A percentile compares a stretch with the other conserved stretches of the same genome.
Evolutionary conservation across 371 early-diverging fungal genomes (phyloP).

Genomic region (Batkoa obscura): DNA sequence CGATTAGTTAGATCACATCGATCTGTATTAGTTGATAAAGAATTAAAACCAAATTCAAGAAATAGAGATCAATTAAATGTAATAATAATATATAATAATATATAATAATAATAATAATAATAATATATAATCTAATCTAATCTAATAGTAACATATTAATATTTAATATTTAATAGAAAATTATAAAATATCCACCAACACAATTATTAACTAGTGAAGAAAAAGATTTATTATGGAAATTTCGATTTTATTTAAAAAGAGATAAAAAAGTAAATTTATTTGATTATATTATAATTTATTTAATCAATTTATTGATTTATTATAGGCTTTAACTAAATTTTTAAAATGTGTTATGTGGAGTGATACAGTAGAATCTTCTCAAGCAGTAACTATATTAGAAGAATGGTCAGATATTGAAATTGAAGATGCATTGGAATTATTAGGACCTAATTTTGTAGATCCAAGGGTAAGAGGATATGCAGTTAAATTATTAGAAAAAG

Average conservation of each 20-base stretch:
- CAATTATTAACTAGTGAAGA: conserved; percentile 59
- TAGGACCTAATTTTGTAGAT: conserved; percentile 74
- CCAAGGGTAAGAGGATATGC: conserved; percentile 68
- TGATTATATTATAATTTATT: background rate
- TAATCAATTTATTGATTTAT: too few relatives aligned
- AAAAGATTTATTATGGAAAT: conserved; percentile 91
- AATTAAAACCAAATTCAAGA: conserved; percentile 85
- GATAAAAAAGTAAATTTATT: conserved; percentile 47
- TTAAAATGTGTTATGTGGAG: conserved; percentile 87
- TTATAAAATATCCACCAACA: conserved; percentile 81
- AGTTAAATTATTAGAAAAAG: conserved; percentile 66
- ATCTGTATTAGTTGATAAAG: conserved; percentile 73
- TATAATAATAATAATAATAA: background rate
- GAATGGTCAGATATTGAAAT: conserved; percentile 82
- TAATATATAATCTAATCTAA: too few relatives aligned
- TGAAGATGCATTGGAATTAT: conserved; percentile 84
- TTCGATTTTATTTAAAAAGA: conserved; percentile 75
- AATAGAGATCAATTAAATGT: conserved; percentile 84
- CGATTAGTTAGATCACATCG: conserved; percentile 76
- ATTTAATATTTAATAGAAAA: too few relatives aligned
- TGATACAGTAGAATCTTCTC: conserved; percentile 75
- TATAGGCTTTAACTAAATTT: conserved; percentile 84
- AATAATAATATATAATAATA: conserved; percentile 3
- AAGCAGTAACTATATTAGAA: conserved; percentile 70
- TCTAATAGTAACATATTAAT: too few relatives aligned